Percentiles rank a stretch among this genome's conserved stretches.
These are phyloP conservation scores for Phialophora expanda DNA, from an alignment of 2,329 filamentous ascomycete species.

Conservation along the genomic window DNA sequence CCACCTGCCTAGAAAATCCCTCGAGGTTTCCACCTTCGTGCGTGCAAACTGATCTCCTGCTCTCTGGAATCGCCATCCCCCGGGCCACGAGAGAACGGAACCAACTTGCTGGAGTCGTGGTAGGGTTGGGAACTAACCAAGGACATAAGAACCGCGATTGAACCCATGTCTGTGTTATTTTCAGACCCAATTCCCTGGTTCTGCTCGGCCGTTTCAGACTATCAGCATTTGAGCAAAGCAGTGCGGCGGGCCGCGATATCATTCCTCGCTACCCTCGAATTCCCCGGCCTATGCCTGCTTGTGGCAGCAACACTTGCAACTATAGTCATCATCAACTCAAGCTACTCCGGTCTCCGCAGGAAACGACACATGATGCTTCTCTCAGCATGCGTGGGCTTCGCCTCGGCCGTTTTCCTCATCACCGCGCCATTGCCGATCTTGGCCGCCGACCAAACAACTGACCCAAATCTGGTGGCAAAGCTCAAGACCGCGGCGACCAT, in stretches of 20 bases:
- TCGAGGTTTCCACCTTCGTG: slow-evolving; percentile 15
- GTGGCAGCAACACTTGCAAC: slow-evolving; percentile 8
- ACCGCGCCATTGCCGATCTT: slow-evolving; percentile 29
- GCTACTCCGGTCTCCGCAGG: slow-evolving; percentile 20
- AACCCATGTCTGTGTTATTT: slow-evolving; percentile 29
- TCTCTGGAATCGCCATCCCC: slow-evolving; percentile 2
- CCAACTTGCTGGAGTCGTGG: slow-evolving; percentile 11
- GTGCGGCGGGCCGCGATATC: background rate
- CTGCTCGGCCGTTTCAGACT: slow-evolving; percentile 22
- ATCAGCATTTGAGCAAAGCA: slow-evolving; percentile 15
- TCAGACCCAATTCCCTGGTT: slow-evolving; percentile 28
- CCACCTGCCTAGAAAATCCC: slow-evolving; percentile 25
- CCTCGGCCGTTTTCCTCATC: slow-evolving; percentile 37
- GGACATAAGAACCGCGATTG: slow-evolving; percentile 21
- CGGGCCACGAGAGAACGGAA: slow-evolving; percentile 9
- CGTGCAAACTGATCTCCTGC: slow-evolving; percentile 8
- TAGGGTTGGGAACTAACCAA: slow-evolving; percentile 18
- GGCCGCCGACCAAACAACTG: slow-evolving; percentile 48
- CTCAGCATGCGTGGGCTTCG: slow-evolving; percentile 26
- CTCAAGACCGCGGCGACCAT: slow-evolving; percentile 52
- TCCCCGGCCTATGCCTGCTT: slow-evolving; percentile 8
- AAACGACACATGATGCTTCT: slow-evolving; percentile 20
- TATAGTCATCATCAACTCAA: slow-evolving; percentile 19
- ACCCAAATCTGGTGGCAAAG: slow-evolving; percentile 49
- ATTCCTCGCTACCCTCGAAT: background rate